Percentiles rank a stretch among this genome's conserved stretches.
Conservation (phyloP, 2,329 filamentous ascomycete genomes). For the Apiospora kogelbergensis region DNA sequence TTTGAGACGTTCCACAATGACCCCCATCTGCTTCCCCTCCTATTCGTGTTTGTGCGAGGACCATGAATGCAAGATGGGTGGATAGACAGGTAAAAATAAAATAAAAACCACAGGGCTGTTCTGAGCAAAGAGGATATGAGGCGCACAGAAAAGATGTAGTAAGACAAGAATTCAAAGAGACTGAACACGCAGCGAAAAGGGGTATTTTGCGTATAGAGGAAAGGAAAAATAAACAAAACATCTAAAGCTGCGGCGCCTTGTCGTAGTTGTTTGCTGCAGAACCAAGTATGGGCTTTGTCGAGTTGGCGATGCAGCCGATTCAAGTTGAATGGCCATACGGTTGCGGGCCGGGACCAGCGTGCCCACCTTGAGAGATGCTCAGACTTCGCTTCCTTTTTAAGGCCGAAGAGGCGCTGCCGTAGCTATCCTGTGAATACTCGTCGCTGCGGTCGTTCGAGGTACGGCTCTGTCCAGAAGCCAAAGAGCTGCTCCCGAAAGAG, state of each 20-base stretch:
- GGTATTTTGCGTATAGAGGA: constrained; percentile 3
- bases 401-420: constrained; percentile 18
- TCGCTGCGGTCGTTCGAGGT: constrained; percentile 26
- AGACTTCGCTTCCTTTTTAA: constrained; percentile 33
- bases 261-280: not conserved
- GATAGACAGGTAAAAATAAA: not conserved
- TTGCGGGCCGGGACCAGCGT: not conserved
- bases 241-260: not conserved
- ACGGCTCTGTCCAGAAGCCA: constrained; percentile 25
- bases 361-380: constrained; percentile 17
- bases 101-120: not conserved
- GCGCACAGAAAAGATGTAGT: not conserved
- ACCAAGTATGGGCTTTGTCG: not conserved
- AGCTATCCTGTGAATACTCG: constrained; percentile 29
- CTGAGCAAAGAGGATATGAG: not conserved
- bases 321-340: constrained; percentile 2
- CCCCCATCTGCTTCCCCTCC: not conserved
- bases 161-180: constrained; percentile 1
- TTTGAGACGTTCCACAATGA: not conserved
- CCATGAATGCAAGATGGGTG: not conserved
- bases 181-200: not conserved
- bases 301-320: not conserved
- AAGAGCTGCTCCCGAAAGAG: constrained; percentile 38
- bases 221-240: not conserved
- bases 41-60: not conserved